Evolutionary conservation across 73 alveolate species (phyloP).

Genomic region (Uronychia binucleata): DNA sequence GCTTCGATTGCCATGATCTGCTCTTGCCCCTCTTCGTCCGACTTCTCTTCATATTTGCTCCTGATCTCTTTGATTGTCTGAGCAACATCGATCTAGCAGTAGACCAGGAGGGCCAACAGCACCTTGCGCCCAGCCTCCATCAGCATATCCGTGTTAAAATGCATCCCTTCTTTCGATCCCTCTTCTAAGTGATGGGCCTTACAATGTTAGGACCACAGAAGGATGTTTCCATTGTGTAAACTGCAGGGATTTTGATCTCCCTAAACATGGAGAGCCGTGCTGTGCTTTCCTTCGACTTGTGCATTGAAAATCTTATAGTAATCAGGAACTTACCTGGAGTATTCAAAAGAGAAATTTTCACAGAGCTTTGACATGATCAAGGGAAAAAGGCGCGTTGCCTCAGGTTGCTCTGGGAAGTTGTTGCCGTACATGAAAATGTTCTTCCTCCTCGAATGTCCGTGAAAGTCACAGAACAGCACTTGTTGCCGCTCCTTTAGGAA

Average conservation of each 20-base stretch:
- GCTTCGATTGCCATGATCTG: not conserved
- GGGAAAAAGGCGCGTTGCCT: constrained; percentile 45
- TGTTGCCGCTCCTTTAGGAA: constrained; percentile 66
- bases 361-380: constrained; percentile 36
- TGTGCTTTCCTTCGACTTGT: constrained; percentile 79
- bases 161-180: constrained; percentile 31
- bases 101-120: constrained; percentile 31
- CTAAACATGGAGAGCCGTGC: constrained; percentile 80
- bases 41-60: not conserved
- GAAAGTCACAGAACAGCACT: constrained; percentile 80
- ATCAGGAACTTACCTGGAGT: not conserved
- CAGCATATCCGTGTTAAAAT: constrained; percentile 55
- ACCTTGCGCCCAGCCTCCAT: constrained; percentile 48
- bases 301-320: constrained; percentile 27
- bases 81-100: constrained; percentile 28
- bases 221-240: constrained; percentile 82
- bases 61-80: constrained; percentile 25
- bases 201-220: constrained; percentile 76
- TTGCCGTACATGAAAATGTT: constrained; percentile 68
- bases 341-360: constrained; percentile 30
- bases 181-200: too few relatives aligned
- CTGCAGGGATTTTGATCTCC: constrained; percentile 77
- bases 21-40: constrained; percentile 1
- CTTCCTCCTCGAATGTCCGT: constrained; percentile 74
- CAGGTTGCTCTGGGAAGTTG: constrained; percentile 41